Evolutionary conservation across 164 flowering plant genomes (phyloP).

Genomic region (Litsea cubeba): DNA sequence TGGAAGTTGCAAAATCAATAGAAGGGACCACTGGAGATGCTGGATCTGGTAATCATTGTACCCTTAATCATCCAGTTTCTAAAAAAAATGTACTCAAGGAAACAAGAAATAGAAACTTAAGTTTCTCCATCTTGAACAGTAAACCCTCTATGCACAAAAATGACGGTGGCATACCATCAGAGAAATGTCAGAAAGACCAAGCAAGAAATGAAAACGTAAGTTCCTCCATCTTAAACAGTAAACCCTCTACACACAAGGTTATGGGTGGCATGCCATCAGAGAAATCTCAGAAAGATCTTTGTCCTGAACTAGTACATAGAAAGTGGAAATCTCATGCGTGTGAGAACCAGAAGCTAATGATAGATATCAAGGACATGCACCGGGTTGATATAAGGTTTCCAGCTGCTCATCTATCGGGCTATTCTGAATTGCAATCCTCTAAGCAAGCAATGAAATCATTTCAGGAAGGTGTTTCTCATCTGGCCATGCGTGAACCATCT

Average conservation of each 20-base stretch:
- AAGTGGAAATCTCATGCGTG: constrained; percentile 6
- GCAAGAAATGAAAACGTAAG: background rate
- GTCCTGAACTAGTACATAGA: constrained; percentile 5
- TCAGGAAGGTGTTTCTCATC: constrained; percentile 5
- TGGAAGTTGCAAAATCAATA: constrained; percentile 49
- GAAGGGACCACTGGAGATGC: constrained; percentile 9
- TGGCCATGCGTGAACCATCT: background rate
- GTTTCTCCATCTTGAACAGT: constrained; percentile 6
- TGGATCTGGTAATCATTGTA: background rate
- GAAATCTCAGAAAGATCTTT: constrained; percentile 4
- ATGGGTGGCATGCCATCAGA: constrained; percentile 7
- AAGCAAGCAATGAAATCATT: constrained; percentile 6
- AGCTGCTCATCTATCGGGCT: constrained; percentile 12
- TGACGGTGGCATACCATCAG: constrained; percentile 7
- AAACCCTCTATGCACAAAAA: constrained; percentile 6
- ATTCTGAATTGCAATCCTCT: constrained; percentile 8
- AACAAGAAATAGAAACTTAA: constrained; percentile 12
- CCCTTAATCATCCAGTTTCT: constrained; percentile 8
- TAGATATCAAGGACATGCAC: background rate
- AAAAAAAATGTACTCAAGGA: constrained; percentile 14
- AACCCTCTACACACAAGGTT: constrained; percentile 5
- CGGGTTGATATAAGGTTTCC: background rate
- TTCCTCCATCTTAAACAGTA: constrained; percentile 4
- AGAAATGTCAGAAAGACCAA: constrained; percentile 8
- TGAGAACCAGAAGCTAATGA: constrained; percentile 11